Evolutionary conservation across 2,329 filamentous ascomycete species (phyloP).

Genomic region (Dactylellina haptotyla): DNA sequence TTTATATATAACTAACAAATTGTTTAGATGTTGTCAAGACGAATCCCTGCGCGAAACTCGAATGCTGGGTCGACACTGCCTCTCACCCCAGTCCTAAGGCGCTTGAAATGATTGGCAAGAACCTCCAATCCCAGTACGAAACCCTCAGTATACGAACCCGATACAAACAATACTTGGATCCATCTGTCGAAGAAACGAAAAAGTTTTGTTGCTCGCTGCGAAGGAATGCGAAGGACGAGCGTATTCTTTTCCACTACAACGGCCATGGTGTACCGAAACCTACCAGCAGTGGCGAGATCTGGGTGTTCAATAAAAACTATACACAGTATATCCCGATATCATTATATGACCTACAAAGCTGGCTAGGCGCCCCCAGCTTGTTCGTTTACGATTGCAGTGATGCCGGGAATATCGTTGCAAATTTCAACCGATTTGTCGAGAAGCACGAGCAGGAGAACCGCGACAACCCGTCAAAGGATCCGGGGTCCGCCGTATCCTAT

Average conservation of each 20-base stretch:
- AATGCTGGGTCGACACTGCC: slow-evolving; percentile 96
- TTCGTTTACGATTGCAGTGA: slow-evolving; percentile 99
- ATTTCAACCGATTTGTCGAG: slow-evolving; percentile 92
- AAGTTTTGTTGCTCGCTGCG: slow-evolving; percentile 92
- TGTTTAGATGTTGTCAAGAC: slow-evolving; percentile 74
- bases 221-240: slow-evolving; percentile 92
- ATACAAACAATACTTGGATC: slow-evolving; percentile 96
- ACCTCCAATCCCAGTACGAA: slow-evolving; percentile 95
- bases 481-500: slow-evolving; percentile 73
- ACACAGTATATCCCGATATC: slow-evolving; percentile 99
- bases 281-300: slow-evolving; percentile 94
- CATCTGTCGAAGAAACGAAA: slow-evolving; percentile 95
- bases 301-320: slow-evolving; percentile 99
- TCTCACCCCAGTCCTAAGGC: slow-evolving; percentile 82
- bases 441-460: slow-evolving; percentile 92
- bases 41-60: slow-evolving; percentile 88
- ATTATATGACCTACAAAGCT: slow-evolving; percentile 91
- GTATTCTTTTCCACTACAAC: slow-evolving; percentile 98
- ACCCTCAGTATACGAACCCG: slow-evolving; percentile 93
- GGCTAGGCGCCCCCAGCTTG: slow-evolving; percentile 93
- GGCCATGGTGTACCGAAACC: slow-evolving; percentile 96
- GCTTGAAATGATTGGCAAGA: slow-evolving; percentile 93
- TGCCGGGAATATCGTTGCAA: slow-evolving; percentile 92
- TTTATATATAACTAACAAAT: slow-evolving; percentile 26
- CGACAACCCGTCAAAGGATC: slow-evolving; percentile 78